These are phyloP conservation scores for Pulveroboletus sp. DNA, from an alignment of 768 basidiomycete species.

Conservation along the genomic window DNA sequence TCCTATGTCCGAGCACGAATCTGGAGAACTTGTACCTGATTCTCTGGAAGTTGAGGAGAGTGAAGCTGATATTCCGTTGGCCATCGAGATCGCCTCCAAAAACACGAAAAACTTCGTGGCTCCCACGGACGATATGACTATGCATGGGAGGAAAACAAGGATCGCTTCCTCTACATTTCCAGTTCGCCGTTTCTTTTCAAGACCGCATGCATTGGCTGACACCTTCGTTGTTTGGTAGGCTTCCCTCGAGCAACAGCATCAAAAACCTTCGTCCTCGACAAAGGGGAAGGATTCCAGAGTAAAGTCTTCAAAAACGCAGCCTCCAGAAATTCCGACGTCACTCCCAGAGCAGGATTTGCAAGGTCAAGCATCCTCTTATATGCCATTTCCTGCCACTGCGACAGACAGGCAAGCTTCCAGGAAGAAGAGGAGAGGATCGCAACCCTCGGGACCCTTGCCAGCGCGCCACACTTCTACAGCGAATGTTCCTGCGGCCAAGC, in stretches of 20 bases:
- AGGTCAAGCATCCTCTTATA: conserved; percentile 6
- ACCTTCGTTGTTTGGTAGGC: conserved; percentile 1
- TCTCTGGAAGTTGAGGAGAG: conserved; percentile 29
- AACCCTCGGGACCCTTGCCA: conserved; percentile 1
- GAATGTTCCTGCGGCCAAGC: conserved; percentile 4
- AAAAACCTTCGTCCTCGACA: conserved; percentile 6
- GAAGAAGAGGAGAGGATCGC: conserved; percentile 1
- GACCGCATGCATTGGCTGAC: background rate
- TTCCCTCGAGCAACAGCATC: conserved; percentile 6
- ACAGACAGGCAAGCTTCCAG: conserved; percentile 5
- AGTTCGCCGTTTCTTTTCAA: conserved; percentile 12
- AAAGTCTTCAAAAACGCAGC: conserved; percentile 24
- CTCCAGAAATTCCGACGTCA: conserved; percentile 52
- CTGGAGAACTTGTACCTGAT: conserved; percentile 28
- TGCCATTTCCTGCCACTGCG: conserved; percentile 4
- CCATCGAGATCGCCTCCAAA: conserved; percentile 24
- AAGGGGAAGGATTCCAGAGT: conserved; percentile 12
- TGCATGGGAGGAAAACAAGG: conserved; percentile 6
- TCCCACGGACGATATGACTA: background rate
- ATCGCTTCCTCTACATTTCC: background rate
- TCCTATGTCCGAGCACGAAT: conserved; percentile 20
- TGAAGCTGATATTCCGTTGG: conserved; percentile 45
- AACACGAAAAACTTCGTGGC: conserved; percentile 6
- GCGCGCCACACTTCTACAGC: conserved; percentile 2
- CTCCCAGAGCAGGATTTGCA: conserved; percentile 50